phyloP scores from a whole-genome alignment of 2,329 filamentous ascomycete species.

The Apiospora sp. region DNA sequence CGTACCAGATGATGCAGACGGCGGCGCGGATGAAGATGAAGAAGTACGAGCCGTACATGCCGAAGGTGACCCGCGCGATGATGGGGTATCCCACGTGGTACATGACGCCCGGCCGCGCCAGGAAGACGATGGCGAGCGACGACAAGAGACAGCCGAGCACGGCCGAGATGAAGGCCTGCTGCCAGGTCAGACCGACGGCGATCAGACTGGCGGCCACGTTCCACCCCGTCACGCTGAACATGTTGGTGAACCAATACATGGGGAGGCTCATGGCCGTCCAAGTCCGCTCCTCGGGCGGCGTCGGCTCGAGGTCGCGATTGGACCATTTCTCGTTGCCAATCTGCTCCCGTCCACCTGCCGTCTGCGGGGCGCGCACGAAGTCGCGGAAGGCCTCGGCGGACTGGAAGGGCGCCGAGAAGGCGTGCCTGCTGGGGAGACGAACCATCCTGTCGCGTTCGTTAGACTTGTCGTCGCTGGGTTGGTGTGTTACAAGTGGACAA shows the following conservation, averaged over 20 bases:
- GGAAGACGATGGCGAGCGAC: conserved; percentile 36
- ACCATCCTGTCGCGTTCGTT: neutral
- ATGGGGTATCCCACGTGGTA: conserved; percentile 45
- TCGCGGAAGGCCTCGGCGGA: conserved; percentile 36
- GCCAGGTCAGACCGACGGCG: conserved; percentile 40
- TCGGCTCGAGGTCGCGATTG: conserved; percentile 43
- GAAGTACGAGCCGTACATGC: conserved; percentile 53
- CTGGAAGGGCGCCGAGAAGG: conserved; percentile 35
- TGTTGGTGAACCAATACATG: conserved; percentile 41
- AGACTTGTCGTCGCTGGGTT: neutral
- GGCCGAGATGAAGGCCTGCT: conserved; percentile 39
- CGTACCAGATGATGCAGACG: conserved; percentile 40
- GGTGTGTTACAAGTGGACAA: neutral
- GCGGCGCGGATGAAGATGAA: conserved; percentile 46
- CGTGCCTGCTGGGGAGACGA: neutral
- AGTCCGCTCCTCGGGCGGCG: conserved; percentile 37
- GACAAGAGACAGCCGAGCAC: conserved; percentile 38
- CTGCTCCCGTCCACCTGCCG: conserved; percentile 29
- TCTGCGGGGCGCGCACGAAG: conserved; percentile 35
- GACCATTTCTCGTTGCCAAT: conserved; percentile 40
- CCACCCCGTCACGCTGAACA: conserved; percentile 41
- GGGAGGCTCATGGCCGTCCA: conserved; percentile 42
- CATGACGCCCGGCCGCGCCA: conserved; percentile 38
- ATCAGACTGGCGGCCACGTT: conserved; percentile 40
- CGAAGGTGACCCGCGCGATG: conserved; percentile 48